A percentile compares a stretch with the other conserved stretches of the same genome.
These are phyloP conservation scores for Globisporangium spinosum DNA, from an alignment of 352 stramenopile species.

Conservation along the genomic window DNA sequence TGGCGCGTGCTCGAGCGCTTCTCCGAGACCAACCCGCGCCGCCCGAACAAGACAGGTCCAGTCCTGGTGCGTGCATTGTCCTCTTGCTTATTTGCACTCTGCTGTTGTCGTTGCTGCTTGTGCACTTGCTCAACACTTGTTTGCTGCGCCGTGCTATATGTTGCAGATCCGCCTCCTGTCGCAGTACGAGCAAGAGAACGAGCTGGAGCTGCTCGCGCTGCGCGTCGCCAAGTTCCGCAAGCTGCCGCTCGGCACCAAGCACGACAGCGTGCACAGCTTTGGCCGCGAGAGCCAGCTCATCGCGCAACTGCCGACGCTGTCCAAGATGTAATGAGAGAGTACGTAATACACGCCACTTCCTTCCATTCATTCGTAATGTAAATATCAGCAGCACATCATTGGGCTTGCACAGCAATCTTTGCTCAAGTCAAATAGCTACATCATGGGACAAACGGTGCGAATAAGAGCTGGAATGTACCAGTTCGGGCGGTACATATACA, in stretches of 20 bases:
- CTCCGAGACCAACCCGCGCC: constrained; percentile 16
- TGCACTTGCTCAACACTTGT: neutral
- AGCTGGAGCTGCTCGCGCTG: constrained; percentile 56
- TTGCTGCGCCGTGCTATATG: neutral
- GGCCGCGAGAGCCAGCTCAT: constrained; percentile 59
- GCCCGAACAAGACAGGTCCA: constrained; percentile 12
- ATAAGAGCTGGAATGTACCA: too few relatives aligned
- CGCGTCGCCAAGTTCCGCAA: constrained; percentile 77
- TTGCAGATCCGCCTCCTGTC: constrained; percentile 32
- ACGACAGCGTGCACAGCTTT: constrained; percentile 31
- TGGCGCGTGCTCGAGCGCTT: constrained; percentile 62
- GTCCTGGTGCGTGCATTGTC: constrained; percentile 17
- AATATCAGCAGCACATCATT: neutral
- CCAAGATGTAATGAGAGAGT: constrained; percentile 52
- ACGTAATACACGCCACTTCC: neutral
- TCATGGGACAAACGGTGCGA: too few relatives aligned
- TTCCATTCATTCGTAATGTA: neutral
- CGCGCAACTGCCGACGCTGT: constrained; percentile 57
- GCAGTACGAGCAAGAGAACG: constrained; percentile 48
- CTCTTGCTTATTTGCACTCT: neutral
- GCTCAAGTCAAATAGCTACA: too few relatives aligned
- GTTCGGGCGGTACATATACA: too few relatives aligned
- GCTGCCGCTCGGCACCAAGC: constrained; percentile 34
- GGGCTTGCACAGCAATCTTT: too few relatives aligned
- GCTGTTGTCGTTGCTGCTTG: constrained; percentile 6